Evolutionary conservation across 2,329 filamentous ascomycete genomes (phyloP).

Genomic region (Lecanoromycetidae sp.): DNA sequence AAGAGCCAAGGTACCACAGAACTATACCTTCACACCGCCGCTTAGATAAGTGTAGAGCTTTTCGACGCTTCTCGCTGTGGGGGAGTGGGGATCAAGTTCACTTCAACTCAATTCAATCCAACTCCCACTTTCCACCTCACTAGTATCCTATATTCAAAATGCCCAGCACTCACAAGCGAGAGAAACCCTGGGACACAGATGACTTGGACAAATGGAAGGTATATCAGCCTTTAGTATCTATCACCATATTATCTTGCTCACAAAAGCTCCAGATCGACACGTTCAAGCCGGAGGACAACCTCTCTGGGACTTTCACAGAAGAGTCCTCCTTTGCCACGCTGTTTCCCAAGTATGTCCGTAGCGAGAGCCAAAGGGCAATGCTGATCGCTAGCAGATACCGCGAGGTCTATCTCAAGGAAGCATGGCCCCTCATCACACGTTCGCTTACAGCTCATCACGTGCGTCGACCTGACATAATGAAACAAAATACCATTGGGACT

Average conservation of each 20-base stretch:
- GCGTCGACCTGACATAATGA: not conserved
- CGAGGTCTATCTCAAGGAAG: conserved; percentile 82
- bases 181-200: conserved; percentile 92
- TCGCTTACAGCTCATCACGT: conserved; percentile 59
- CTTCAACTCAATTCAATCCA: too few relatives aligned
- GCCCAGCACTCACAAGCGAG: conserved; percentile 79
- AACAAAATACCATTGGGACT: not conserved
- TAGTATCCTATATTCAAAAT: conserved; percentile 33
- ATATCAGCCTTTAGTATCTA: conserved; percentile 7
- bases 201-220: conserved; percentile 94
- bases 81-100: too few relatives aligned
- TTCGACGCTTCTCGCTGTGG: too few relatives aligned
- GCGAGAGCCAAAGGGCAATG: too few relatives aligned
- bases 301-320: conserved; percentile 73
- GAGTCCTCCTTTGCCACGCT: conserved; percentile 77
- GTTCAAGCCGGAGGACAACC: conserved; percentile 78
- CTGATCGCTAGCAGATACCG: too few relatives aligned
- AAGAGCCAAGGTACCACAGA: too few relatives aligned
- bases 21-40: too few relatives aligned
- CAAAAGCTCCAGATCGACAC: conserved; percentile 48
- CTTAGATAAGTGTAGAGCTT: too few relatives aligned
- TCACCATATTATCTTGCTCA: not conserved
- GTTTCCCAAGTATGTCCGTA: conserved; percentile 92
- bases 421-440: conserved; percentile 83
- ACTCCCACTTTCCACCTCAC: not conserved